Evolutionary conservation across 345 rosid species (phyloP).

Genomic region (Anacardium occidentale): DNA sequence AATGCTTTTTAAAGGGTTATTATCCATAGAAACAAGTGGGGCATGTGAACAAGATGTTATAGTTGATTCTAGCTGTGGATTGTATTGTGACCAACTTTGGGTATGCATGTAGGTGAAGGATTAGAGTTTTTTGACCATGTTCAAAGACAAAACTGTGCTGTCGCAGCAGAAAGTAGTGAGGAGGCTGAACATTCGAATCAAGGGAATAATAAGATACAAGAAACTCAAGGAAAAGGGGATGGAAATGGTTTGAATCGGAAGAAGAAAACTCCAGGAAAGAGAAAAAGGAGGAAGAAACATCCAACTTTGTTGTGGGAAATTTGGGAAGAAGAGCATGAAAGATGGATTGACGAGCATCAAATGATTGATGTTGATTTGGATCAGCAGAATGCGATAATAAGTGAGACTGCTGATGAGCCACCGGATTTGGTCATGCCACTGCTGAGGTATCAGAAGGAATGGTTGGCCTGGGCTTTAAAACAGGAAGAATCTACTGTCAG

Average conservation of each 20-base stretch:
- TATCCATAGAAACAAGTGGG: neutral
- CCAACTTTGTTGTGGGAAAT: conserved; percentile 60
- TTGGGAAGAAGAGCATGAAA: conserved; percentile 67
- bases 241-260: conserved; percentile 12
- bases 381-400: conserved; percentile 41
- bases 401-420: conserved; percentile 65
- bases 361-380: conserved; percentile 55
- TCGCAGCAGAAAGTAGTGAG: conserved; percentile 14
- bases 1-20: neutral
- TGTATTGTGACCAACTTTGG: neutral
- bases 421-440: conserved; percentile 65
- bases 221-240: neutral
- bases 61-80: neutral
- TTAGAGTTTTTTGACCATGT: no score
- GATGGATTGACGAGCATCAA: conserved; percentile 60
- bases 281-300: conserved; percentile 34
- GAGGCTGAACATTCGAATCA: neutral
- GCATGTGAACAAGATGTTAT: neutral
- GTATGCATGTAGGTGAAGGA: conserved; percentile 23
- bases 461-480: conserved; percentile 88
- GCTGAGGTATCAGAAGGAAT: conserved; percentile 90
- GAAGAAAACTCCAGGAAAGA: conserved; percentile 20
- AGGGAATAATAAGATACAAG: conserved; percentile 13
- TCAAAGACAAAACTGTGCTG: conserved; percentile 3
- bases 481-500: conserved; percentile 66